Evolutionary conservation across 345 rosid species (phyloP).

Genomic region (Salix viminalis): DNA sequence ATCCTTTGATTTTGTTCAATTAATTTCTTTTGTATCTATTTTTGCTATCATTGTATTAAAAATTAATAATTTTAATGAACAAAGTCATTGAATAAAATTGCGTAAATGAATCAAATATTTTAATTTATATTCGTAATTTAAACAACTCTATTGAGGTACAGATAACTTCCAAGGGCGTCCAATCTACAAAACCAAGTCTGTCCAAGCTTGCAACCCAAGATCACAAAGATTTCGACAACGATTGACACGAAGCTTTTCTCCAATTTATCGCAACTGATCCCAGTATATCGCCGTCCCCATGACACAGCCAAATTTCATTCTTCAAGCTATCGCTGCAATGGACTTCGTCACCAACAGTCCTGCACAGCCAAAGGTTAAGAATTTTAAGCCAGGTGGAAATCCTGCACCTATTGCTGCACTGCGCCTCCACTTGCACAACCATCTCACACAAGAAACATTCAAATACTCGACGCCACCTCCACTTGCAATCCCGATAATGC

Average conservation of each 20-base stretch:
- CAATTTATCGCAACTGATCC: conserved; percentile 46
- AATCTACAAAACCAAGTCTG: conserved; percentile 42
- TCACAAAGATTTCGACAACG: conserved; percentile 39
- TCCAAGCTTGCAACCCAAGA: conserved; percentile 49
- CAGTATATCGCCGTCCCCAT: conserved; percentile 61
- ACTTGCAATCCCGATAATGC: conserved; percentile 52
- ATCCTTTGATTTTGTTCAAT: no score
- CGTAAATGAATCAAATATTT: no score
- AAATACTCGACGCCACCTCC: conserved; percentile 66
- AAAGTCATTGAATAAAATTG: no score
- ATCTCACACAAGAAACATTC: conserved; percentile 35
- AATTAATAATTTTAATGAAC: no score
- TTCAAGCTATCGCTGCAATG: conserved; percentile 57
- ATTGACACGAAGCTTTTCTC: conserved; percentile 54
- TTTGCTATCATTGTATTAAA: no score
- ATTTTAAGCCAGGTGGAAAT: conserved; percentile 41
- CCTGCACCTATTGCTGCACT: conserved; percentile 52
- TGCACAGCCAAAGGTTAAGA: no score
- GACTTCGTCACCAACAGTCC: conserved; percentile 54
- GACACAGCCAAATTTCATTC: conserved; percentile 79
- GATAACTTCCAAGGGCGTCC: conserved; percentile 28
- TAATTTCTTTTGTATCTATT: no score
- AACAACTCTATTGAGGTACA: conserved; percentile 46
- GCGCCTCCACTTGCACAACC: conserved; percentile 25
- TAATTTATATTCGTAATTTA: conserved; percentile 10